A percentile compares a stretch with the other conserved stretches of the same genome.
These are phyloP conservation scores for Neurospora sp. DNA, from an alignment of 495 filamentous ascomycete genomes.

Conservation along the genomic window DNA sequence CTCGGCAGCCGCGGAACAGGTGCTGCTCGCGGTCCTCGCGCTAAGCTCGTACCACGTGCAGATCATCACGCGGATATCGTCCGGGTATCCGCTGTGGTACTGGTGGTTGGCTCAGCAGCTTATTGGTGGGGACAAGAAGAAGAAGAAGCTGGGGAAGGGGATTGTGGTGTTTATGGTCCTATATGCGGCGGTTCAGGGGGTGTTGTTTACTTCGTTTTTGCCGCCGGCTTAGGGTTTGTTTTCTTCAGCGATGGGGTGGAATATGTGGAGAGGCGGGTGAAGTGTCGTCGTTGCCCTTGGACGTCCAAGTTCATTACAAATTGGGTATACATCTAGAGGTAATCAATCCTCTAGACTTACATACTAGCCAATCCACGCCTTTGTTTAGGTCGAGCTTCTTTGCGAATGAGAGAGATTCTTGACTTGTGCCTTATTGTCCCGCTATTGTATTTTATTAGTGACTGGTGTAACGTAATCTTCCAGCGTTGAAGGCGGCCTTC, in stretches of 20 bases:
- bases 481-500: too few relatives aligned
- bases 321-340: neutral
- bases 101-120: conserved; percentile 53
- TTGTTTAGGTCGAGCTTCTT: neutral
- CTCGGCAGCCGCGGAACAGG: conserved; percentile 61
- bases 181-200: conserved; percentile 73
- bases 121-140: conserved; percentile 15
- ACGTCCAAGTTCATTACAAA: neutral
- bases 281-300: neutral
- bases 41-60: conserved; percentile 81
- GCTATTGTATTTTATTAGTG: too few relatives aligned
- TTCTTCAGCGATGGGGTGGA: too few relatives aligned
- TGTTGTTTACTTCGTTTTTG: conserved; percentile 83
- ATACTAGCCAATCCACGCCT: neutral
- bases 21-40: conserved; percentile 55
- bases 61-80: conserved; percentile 82
- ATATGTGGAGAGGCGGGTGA: too few relatives aligned
- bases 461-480: too few relatives aligned
- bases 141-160: conserved; percentile 14
- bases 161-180: conserved; percentile 54
- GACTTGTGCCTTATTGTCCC: too few relatives aligned
- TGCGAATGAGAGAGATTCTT: neutral
- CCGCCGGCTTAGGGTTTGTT: conserved; percentile 57
- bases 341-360: neutral
- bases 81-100: conserved; percentile 85